Conservation (phyloP, 179 eudicot genomes). For the Drosera spatulata region DNA sequence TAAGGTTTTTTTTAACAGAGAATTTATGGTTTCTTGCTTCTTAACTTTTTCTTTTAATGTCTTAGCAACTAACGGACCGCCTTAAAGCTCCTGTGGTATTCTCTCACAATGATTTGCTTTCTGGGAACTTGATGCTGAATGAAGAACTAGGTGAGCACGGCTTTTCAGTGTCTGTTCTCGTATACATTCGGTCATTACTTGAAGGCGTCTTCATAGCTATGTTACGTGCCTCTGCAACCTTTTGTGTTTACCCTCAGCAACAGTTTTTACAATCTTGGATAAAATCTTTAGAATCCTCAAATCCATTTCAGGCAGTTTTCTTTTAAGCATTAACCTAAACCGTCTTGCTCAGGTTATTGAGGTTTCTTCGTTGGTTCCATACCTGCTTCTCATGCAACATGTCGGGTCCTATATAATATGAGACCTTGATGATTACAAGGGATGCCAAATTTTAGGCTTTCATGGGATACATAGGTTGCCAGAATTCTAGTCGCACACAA, state of each 20-base stretch:
- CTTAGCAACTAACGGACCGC: constrained; percentile 59
- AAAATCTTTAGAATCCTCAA: too few relatives aligned
- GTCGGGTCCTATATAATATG: neutral
- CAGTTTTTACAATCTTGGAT: too few relatives aligned
- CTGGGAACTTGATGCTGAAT: constrained; percentile 87
- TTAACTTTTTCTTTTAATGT: constrained; percentile 14
- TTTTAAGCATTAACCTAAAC: too few relatives aligned
- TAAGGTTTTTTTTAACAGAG: neutral
- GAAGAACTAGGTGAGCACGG: constrained; percentile 49
- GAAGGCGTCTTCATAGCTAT: neutral
- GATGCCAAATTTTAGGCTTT: neutral
- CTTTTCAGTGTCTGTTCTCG: neutral
- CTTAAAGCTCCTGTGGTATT: constrained; percentile 81
- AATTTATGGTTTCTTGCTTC: constrained; percentile 1
- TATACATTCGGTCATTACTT: neutral
- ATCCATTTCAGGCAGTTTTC: too few relatives aligned
- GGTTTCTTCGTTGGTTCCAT: neutral
- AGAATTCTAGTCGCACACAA: too few relatives aligned
- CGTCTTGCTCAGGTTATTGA: neutral
- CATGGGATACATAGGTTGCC: neutral
- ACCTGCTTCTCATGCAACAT: neutral
- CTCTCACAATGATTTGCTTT: constrained; percentile 88
- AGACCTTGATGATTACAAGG: neutral
- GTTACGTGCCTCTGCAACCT: neutral
- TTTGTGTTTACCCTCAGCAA: neutral